These are phyloP conservation scores for Xylaria sp. DNA, from an alignment of 2,329 filamentous ascomycete species.

Conservation along the genomic window DNA sequence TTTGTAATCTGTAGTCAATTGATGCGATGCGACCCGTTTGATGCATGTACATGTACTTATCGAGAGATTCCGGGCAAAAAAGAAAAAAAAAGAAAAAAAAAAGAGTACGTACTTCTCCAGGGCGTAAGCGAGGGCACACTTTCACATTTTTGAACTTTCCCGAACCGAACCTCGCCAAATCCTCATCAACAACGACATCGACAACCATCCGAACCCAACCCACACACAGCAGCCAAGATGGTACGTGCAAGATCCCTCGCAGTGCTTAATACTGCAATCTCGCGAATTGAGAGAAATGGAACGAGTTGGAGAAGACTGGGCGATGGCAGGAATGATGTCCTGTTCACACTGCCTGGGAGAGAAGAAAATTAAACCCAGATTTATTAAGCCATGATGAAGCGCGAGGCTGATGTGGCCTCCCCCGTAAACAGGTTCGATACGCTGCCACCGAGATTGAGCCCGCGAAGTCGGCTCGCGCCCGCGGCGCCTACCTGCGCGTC, in stretches of 20 bases:
- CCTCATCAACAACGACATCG: slow-evolving; percentile 54
- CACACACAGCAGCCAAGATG: slow-evolving; percentile 58
- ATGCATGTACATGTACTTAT: too few species aligned
- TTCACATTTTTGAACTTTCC: slow-evolving; percentile 48
- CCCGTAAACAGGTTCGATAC: slow-evolving; percentile 79
- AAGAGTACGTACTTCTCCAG: slow-evolving; percentile 30
- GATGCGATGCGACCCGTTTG: too few species aligned
- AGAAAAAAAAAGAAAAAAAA: slow-evolving; percentile 1
- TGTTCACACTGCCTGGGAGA: not conserved
- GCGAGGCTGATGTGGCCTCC: slow-evolving; percentile 23
- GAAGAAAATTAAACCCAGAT: not conserved
- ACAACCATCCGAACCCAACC: slow-evolving; percentile 58
- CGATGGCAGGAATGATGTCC: slow-evolving; percentile 4
- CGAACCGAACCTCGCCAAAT: slow-evolving; percentile 46
- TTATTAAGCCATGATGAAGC: not conserved
- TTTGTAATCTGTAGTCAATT: slow-evolving; percentile 13
- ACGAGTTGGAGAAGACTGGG: slow-evolving; percentile 11
- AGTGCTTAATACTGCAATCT: slow-evolving; percentile 5
- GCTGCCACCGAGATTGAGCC: slow-evolving; percentile 84
- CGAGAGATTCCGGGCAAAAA: not conserved
- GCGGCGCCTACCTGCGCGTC: slow-evolving; percentile 98
- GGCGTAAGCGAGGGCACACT: slow-evolving; percentile 51
- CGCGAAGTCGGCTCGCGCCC: slow-evolving; percentile 94
- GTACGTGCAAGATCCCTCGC: slow-evolving; percentile 44
- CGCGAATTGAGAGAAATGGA: not conserved